phyloP scores from a whole-genome alignment of 495 filamentous ascomycete species.

The Jackrogersella multiformis region DNA sequence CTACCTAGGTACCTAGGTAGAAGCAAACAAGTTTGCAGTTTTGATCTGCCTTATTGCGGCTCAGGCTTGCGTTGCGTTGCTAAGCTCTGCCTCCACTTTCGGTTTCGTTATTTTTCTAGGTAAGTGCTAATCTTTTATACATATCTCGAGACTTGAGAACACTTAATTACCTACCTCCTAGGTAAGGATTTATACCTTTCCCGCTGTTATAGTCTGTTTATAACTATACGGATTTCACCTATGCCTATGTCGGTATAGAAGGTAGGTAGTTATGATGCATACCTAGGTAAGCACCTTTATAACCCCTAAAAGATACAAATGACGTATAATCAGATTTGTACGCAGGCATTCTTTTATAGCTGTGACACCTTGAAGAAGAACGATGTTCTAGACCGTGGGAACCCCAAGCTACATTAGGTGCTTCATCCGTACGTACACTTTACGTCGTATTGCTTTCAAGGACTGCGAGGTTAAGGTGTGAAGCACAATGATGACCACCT shows the following conservation, averaged over 20 bases:
- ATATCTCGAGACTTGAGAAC: no score
- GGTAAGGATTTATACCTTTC: no score
- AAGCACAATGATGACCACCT: conserved; percentile 6
- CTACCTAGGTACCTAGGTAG: not conserved
- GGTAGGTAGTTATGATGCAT: no score
- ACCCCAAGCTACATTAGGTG: not conserved
- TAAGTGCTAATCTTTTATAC: no score
- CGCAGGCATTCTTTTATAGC: not conserved
- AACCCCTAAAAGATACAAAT: not conserved
- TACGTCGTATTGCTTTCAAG: conserved; percentile 17
- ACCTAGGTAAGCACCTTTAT: no score
- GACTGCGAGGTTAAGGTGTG: conserved; percentile 5
- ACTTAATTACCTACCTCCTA: not conserved
- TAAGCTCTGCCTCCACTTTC: no score
- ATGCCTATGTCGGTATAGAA: no score
- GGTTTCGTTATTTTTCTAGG: no score
- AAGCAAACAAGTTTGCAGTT: not conserved
- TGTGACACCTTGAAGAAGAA: not conserved
- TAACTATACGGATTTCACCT: no score
- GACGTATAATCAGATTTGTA: conserved; percentile 2
- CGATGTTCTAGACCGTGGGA: conserved; percentile 15
- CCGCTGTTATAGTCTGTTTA: no score
- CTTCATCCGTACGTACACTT: not conserved
- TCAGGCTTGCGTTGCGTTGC: conserved; percentile 29
- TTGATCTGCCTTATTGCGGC: conserved; percentile 30